A percentile compares a stretch with the other conserved stretches of the same genome.
These are phyloP conservation scores for Dactylellina cionopaga DNA, from an alignment of 2,329 filamentous ascomycete genomes.

Conservation along the genomic window DNA sequence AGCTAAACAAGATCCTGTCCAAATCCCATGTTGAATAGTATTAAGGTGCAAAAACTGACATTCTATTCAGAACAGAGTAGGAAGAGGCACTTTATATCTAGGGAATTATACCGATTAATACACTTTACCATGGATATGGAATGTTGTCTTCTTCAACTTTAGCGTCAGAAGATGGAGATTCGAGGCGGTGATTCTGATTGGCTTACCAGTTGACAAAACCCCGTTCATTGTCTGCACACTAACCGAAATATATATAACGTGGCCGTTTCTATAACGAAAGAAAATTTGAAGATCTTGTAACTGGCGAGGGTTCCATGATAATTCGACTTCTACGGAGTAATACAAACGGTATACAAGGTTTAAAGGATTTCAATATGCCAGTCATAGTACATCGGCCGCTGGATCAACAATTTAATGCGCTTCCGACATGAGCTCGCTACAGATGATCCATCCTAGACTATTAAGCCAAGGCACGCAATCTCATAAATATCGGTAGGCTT, in stretches of 20 bases:
- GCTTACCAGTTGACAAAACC: slow-evolving; percentile 1
- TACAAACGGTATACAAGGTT: too few relatives aligned
- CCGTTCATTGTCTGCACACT: neutral
- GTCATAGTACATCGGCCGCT: too few relatives aligned
- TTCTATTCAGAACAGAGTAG: slow-evolving; percentile 6
- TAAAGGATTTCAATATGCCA: too few relatives aligned
- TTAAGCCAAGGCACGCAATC: too few relatives aligned
- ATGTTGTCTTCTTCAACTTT: neutral
- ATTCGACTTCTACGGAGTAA: too few relatives aligned
- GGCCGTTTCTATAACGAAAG: too few relatives aligned
- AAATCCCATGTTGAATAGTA: slow-evolving; percentile 53
- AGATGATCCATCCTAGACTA: too few relatives aligned
- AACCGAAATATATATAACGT: neutral
- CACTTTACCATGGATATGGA: neutral
- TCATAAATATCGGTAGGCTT: too few relatives aligned
- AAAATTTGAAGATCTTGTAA: too few relatives aligned
- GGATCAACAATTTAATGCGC: too few relatives aligned
- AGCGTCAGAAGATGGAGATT: neutral
- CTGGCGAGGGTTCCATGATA: too few relatives aligned
- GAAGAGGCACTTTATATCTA: slow-evolving; percentile 30
- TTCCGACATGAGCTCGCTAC: too few relatives aligned
- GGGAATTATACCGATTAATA: neutral
- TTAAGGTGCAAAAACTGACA: slow-evolving; percentile 1
- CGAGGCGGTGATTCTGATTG: slow-evolving; percentile 28
- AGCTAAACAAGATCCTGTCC: slow-evolving; percentile 1